Percentiles rank a stretch among this genome's conserved stretches.
Evolutionary conservation across 140 eudicot species (phyloP).

Genomic region (Flaveria floridana): DNA sequence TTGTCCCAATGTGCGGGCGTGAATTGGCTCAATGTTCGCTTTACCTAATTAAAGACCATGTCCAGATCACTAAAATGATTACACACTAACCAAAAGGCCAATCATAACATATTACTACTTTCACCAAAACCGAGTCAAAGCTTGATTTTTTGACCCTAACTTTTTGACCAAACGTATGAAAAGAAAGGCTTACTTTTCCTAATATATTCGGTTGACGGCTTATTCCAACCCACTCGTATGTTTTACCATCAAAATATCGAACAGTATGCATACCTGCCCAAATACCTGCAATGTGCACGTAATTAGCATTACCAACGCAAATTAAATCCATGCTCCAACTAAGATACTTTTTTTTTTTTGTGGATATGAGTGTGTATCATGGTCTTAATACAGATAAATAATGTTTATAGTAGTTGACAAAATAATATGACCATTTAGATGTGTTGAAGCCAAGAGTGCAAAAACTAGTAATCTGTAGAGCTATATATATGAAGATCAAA

Average conservation of each 20-base stretch:
- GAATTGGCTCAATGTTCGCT: constrained; percentile 86
- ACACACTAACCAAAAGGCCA: constrained; percentile 1
- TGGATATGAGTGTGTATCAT: background rate
- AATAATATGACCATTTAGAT: background rate
- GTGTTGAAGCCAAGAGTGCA: background rate
- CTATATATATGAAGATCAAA: background rate
- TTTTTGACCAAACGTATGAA: constrained; percentile 3
- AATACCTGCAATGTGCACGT: constrained; percentile 56
- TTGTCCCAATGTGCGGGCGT: constrained; percentile 99
- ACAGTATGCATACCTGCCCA: constrained; percentile 99
- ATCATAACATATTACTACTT: background rate
- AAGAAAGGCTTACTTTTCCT: constrained; percentile 61
- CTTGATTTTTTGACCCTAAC: background rate
- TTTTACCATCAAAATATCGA: constrained; percentile 91
- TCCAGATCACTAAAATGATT: background rate
- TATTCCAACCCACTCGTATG: constrained; percentile 99
- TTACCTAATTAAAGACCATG: constrained; percentile 52
- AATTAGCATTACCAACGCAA: background rate
- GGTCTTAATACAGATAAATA: background rate
- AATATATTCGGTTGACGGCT: constrained; percentile 97
- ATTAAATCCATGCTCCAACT: background rate
- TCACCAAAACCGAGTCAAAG: background rate
- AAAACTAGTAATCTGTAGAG: background rate
- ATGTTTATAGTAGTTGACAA: background rate
- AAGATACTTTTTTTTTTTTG: background rate